Conservation (phyloP, 768 basidiomycete species). For the Coprinellus micaceus region DNA sequence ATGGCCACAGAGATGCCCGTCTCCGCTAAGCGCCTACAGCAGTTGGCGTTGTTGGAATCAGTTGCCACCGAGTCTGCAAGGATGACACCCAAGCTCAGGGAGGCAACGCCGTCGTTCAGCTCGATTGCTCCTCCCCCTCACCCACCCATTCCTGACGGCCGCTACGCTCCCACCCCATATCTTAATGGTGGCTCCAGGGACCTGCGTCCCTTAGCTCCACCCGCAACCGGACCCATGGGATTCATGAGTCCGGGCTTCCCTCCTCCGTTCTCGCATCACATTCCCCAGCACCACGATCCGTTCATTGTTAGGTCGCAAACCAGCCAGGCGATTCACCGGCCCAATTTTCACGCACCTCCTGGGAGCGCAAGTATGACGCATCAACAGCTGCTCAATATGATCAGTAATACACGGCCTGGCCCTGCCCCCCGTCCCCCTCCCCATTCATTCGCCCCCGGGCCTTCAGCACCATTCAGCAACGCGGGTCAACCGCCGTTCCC, state of each 20-base stretch:
- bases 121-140: constrained; percentile 10
- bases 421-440: constrained; percentile 15
- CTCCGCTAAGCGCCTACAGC: constrained; percentile 63
- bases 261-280: constrained; percentile 10
- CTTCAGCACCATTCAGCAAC: constrained; percentile 1
- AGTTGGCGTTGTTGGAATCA: constrained; percentile 65
- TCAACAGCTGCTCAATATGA: constrained; percentile 42
- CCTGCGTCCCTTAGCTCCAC: constrained; percentile 17
- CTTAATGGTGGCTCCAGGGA: not conserved
- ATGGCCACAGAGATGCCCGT: constrained; percentile 46
- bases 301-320: constrained; percentile 48
- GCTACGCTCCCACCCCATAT: not conserved
- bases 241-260: too few species aligned
- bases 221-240: too few species aligned
- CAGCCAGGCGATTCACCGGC: constrained; percentile 41
- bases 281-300: constrained; percentile 21
- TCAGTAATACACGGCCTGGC: constrained; percentile 32
- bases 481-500: not conserved
- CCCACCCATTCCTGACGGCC: constrained; percentile 20
- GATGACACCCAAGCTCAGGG: constrained; percentile 40
- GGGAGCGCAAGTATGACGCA: constrained; percentile 51
- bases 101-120: not conserved
- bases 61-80: constrained; percentile 72
- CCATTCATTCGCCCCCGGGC: constrained; percentile 16
- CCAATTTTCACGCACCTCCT: constrained; percentile 25